Evolutionary conservation across 1,139 yeast species (phyloP), one percentile per base, ranked within the genome.

Genomic region (Hemisphaericaspora subhashii): DNA sequence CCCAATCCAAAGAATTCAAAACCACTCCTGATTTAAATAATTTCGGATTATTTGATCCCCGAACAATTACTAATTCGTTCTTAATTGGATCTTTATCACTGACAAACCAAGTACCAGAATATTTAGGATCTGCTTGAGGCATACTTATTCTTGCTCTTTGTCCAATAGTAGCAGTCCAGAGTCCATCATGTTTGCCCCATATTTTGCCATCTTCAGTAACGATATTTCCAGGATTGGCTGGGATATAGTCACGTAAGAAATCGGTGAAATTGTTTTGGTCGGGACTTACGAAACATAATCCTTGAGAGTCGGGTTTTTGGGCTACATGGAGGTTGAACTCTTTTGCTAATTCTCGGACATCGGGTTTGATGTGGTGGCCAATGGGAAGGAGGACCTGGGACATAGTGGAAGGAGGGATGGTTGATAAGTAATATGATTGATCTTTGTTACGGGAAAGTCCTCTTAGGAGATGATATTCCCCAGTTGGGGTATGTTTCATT

Each of bases 101-200:
- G 0, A 90, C 89, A 58, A 81, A 87, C 98, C 98, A 92, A 1
- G 77, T 71, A 0, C 98, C 98, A 34, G 76, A 69, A 47, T 77
- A 82, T 7, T 62, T 56, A 0, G 92, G 94, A 50, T 83, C 79
- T 0, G 89, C 92, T 54, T 90, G 97, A 0, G 96, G 96, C 85
- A 89, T 76, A 3, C 86, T 73, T 3, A 88, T 62, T 1, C 95
- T 84, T 23, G 81, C 70, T 46, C 82, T 77, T 62, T 92, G 98
- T 1, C 98, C 98, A 20, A 92, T 81, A 0, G 99, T 92, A 12
- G 89, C 94, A 41, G 86, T 82, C 98, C 98, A 94, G 17, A 94
- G 57, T 0, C 98, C 99, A 31, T 74, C 65, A 55, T 90, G 97
- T 37, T 62, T 56, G 0, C 96, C 98, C 78, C 95, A 89, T 1